A percentile compares a stretch with the other conserved stretches of the same genome.
Conservation (phyloP, 179 eudicot genomes). For the Beta corolliflora region DNA sequence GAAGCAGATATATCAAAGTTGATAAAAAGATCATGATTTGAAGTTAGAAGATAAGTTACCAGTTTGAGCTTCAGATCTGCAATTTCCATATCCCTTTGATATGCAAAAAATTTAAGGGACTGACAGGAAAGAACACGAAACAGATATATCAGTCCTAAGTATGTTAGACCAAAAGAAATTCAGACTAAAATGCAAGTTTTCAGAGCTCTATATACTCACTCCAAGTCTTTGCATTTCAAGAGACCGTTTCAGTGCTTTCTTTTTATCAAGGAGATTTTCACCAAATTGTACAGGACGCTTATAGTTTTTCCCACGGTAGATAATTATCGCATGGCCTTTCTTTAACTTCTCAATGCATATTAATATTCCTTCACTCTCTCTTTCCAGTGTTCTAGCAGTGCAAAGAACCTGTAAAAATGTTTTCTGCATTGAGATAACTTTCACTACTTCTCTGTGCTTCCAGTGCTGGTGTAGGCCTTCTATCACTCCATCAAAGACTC, state of each 20-base stretch:
- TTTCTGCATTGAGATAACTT: slow-evolving; percentile 84
- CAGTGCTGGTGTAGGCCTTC: slow-evolving; percentile 97
- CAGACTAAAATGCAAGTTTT: slow-evolving; percentile 8
- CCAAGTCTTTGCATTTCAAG: slow-evolving; percentile 88
- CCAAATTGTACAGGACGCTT: slow-evolving; percentile 61
- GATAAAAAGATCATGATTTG: background rate
- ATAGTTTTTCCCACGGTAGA: slow-evolving; percentile 95
- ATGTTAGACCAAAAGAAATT: background rate
- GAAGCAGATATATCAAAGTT: background rate
- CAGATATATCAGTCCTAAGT: background rate
- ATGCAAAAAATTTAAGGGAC: slow-evolving; percentile 76
- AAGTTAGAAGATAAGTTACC: slow-evolving; percentile 44
- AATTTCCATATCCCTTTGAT: slow-evolving; percentile 66
- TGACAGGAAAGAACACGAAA: slow-evolving; percentile 27
- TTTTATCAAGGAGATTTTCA: slow-evolving; percentile 70
- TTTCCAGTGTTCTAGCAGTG: slow-evolving; percentile 73
- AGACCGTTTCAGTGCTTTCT: slow-evolving; percentile 79
- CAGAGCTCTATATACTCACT: slow-evolving; percentile 55
- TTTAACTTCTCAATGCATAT: slow-evolving; percentile 77
- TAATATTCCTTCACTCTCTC: slow-evolving; percentile 78
- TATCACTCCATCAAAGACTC: slow-evolving; percentile 88
- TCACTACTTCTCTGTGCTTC: slow-evolving; percentile 94
- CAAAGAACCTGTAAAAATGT: slow-evolving; percentile 50
- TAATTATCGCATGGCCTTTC: slow-evolving; percentile 83
- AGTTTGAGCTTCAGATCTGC: slow-evolving; percentile 55